Conservation (phyloP, 176 grass and related monocot genomes). For the Leersia perrieri region DNA sequence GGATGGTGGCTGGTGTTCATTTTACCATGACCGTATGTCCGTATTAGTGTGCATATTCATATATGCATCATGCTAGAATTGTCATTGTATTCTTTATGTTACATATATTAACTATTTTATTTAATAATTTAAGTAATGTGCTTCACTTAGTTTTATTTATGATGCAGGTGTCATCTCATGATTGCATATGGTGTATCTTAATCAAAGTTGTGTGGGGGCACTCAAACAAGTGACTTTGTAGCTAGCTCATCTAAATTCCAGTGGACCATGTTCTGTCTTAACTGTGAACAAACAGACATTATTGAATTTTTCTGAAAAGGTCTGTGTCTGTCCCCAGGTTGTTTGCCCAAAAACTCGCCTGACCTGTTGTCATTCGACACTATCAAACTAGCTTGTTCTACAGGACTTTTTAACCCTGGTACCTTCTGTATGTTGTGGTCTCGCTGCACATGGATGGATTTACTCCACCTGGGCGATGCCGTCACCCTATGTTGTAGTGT, state of each 20-base stretch:
- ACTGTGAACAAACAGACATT: neutral
- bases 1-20: neutral
- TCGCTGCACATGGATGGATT: neutral
- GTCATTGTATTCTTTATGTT: neutral
- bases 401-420: slow-evolving; percentile 49
- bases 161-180: slow-evolving; percentile 28
- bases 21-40: neutral
- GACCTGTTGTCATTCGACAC: neutral
- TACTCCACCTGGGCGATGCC: neutral
- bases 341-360: neutral
- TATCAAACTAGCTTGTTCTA: slow-evolving; percentile 28
- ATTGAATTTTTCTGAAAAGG: neutral
- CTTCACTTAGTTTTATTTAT: slow-evolving; percentile 4
- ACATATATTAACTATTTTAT: neutral
- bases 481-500: neutral
- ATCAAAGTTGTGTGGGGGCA: slow-evolving; percentile 2
- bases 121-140: neutral
- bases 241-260: neutral
- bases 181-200: slow-evolving; percentile 19
- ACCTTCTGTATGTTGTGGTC: slow-evolving; percentile 12
- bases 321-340: neutral
- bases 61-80: neutral
- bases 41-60: neutral
- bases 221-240: neutral
- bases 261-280: neutral